Evolutionary conservation across 495 filamentous ascomycete genomes (phyloP).

Genomic region (Aspergillus sclerotioniger): DNA sequence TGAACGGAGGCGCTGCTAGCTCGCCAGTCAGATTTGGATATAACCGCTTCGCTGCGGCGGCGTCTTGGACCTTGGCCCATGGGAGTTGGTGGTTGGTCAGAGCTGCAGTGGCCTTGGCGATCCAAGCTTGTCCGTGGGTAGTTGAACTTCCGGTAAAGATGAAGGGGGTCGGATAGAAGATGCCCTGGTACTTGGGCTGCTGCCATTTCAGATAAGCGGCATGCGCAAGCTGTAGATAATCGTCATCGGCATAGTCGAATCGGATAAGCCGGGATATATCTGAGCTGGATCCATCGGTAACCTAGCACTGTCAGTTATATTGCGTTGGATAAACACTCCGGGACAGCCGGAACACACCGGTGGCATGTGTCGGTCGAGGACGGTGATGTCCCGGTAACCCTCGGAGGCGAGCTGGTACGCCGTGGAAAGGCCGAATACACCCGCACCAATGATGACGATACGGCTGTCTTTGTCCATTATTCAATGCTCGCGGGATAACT

Average conservation of each 20-base stretch:
- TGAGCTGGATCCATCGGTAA: slow-evolving; percentile 12
- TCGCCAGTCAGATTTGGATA: slow-evolving; percentile 44
- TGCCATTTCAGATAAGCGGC: slow-evolving; percentile 10
- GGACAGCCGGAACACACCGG: slow-evolving; percentile 2
- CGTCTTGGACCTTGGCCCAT: slow-evolving; percentile 4
- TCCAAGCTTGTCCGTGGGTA: slow-evolving; percentile 1
- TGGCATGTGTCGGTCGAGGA: slow-evolving; percentile 14
- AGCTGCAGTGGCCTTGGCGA: neutral
- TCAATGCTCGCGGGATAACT: neutral
- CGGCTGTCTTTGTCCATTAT: neutral
- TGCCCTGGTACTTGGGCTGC: slow-evolving; percentile 4
- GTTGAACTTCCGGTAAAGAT: slow-evolving; percentile 6
- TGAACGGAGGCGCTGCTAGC: slow-evolving; percentile 20
- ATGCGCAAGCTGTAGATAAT: slow-evolving; percentile 10
- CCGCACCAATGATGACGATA: slow-evolving; percentile 8
- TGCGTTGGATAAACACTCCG: neutral
- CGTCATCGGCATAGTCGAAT: slow-evolving; percentile 15
- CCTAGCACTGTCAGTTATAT: neutral
- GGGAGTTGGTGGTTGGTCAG: neutral
- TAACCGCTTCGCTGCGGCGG: neutral
- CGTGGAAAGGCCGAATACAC: slow-evolving; percentile 15
- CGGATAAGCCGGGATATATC: slow-evolving; percentile 18
- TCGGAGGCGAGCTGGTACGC: slow-evolving; percentile 13
- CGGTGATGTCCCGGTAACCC: slow-evolving; percentile 10
- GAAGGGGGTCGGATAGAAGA: slow-evolving; percentile 2